Base-by-base conservation (phyloP, 495 filamentous ascomycete genomes). In the Pseudomonodictys pantanalensis region DNA sequence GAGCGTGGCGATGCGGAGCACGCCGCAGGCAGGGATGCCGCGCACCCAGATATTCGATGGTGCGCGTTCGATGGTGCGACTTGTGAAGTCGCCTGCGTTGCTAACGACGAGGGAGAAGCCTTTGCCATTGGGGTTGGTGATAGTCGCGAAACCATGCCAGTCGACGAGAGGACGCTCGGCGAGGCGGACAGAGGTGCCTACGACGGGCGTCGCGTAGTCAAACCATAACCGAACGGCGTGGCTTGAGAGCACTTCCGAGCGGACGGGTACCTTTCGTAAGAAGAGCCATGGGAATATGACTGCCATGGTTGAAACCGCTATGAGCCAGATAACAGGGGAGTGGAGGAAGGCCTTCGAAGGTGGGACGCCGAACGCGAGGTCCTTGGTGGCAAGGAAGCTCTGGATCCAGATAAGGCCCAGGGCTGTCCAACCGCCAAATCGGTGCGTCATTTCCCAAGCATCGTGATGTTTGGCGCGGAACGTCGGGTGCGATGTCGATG, bases 361-460 rank as follows among this genome's bases (percentile, higher is more conserved):
- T 2, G 65, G 35, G 10, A 39, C 23, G 23, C 17, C n/a, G 28
- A 15, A 30, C 32, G 22, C 29, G 15, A 58, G 42, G n/a, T 58
- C 46, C 17, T 33, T 28, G 0, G 52, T 56, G 6, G 42, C 48
- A 18, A 56, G 24, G 30, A 65, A 55, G 24, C 54, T 54, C 29
- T 68, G 65, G 20, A 35, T 20, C 62, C 49, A 73, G 41, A 75
- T 70, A 11, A 83, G 65, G 15, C 71, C 72, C 10, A 84, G 72
- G 8, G 79, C 69, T 24, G 75, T 65, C 81, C 80, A 83, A 22
- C 78, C 81, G 15, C 71, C 76, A 60, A 82, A 82, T 51, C 80
- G 80, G 66, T 84, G 80, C 48, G 74, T 76, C 56, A 77, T 68
- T 69, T 83, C 80, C 63, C 83, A 83, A 53, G 73, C 71, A 65